phyloP scores from a whole-genome alignment of 1,284 basidiomycete genomes.

The Tetrapyrgos nigripes region DNA sequence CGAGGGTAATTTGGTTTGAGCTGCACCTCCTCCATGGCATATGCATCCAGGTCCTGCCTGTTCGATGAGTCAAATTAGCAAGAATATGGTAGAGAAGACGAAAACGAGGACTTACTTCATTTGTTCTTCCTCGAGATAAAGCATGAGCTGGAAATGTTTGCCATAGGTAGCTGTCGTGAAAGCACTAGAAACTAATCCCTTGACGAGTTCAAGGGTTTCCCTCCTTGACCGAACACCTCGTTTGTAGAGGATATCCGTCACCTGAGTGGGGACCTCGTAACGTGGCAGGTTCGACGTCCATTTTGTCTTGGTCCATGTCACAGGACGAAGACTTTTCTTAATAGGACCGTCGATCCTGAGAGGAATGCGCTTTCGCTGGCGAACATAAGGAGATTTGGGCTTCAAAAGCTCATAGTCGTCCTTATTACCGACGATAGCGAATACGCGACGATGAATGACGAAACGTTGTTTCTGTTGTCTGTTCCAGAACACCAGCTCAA shows the following conservation, averaged over 20 bases:
- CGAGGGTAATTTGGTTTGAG: constrained; percentile 40
- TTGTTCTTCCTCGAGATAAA: constrained; percentile 55
- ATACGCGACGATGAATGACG: constrained; percentile 30
- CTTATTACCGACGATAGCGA: constrained; percentile 31
- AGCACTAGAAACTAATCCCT: constrained; percentile 37
- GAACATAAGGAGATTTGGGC: constrained; percentile 32
- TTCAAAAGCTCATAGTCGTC: constrained; percentile 32
- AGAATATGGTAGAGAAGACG: not conserved
- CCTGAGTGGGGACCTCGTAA: constrained; percentile 23
- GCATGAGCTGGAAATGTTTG: constrained; percentile 44
- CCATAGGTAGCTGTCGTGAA: constrained; percentile 46
- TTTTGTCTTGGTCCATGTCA: constrained; percentile 20
- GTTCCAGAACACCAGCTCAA: constrained; percentile 24
- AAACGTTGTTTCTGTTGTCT: constrained; percentile 22
- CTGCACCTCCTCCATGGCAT: constrained; percentile 44
- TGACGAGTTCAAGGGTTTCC: constrained; percentile 30
- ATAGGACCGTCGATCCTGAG: constrained; percentile 17
- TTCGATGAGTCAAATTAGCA: not conserved
- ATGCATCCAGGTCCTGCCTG: constrained; percentile 52
- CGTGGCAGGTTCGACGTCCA: constrained; percentile 28
- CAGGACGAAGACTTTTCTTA: constrained; percentile 16
- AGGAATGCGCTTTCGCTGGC: constrained; percentile 15
- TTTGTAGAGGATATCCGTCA: constrained; percentile 18
- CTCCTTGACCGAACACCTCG: constrained; percentile 17
- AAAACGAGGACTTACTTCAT: constrained; percentile 39